Evolutionary conservation across 306 rosid species (phyloP), one percentile per base, ranked within the genome.

Genomic region (Aeschynomene evenia): DNA sequence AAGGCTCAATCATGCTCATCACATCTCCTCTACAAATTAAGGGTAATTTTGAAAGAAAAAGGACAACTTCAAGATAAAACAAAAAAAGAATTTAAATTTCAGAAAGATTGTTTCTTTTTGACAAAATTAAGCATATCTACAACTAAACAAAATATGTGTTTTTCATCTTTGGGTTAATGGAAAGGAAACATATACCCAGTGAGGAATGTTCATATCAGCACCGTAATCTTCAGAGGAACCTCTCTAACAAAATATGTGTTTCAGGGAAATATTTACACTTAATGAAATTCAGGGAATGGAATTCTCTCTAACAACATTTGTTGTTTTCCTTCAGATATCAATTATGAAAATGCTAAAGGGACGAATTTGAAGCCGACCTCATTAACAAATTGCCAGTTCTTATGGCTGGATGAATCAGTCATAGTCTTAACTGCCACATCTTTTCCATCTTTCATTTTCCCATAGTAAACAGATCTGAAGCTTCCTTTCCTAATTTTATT

Each of bases 361-460:
- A 20, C 37, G 45, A 79, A 22, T 52, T 56, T 68, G 60, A 64
- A 73, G 15, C 14, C 26, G 71, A 89, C 92, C 94, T 91, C 97
- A 14, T 87, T 91, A 60, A 71, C 82, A 86, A 91, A 91, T 55
- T 91, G 97, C 52, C 82, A 82, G 74, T 87, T 81, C 63, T 87
- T 87, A 45, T 87, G 83, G 75, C 78, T 75, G 37, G 83, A 87
- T 34, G 87, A 77, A 68, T 91, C 96, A 0, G 86, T 79, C 96
- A 91, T 91, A 63, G 79, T 82, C 75, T 91, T 91, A 40, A 91
- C 97, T 18, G 97, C 97, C 16, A 91, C 88, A 80, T 91, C 97
- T 78, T 89, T 91, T 56, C 90, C 96, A 20, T 91, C 97, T 77
- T 42, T 77, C 97, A 87, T 91, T 68, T 82, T 91, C 67, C 97